Percentiles rank a stretch among this genome's conserved stretches.
Conservation (phyloP, 805 yeast genomes). For the Lipomyces japonicus region DNA sequence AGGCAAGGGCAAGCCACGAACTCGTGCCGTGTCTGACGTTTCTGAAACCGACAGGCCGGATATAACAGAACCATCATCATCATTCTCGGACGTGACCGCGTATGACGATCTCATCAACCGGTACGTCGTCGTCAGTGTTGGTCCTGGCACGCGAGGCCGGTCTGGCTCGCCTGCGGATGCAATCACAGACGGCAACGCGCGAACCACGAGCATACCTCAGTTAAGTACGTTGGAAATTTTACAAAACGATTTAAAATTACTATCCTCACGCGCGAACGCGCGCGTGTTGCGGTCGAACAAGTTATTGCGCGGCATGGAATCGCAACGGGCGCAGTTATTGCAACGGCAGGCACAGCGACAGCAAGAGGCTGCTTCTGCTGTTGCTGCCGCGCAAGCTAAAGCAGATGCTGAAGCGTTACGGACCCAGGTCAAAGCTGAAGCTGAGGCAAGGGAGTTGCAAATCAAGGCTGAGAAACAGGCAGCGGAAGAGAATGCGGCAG, state of each 20-base stretch:
- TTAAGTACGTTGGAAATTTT: slow-evolving; percentile 5
- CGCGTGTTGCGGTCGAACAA: slow-evolving; percentile 12
- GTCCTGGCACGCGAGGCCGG: too few species aligned
- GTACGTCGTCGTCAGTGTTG: not conserved
- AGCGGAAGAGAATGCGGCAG: not conserved
- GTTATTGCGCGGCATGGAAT: slow-evolving; percentile 8
- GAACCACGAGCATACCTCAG: slow-evolving; percentile 7
- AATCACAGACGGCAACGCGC: not conserved
- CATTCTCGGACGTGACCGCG: not conserved
- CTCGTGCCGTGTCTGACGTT: not conserved
- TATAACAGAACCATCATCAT: not conserved
- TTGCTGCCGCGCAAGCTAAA: slow-evolving; percentile 2
- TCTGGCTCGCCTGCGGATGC: slow-evolving; percentile 9
- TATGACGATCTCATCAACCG: slow-evolving; percentile 12
- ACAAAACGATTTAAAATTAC: slow-evolving; percentile 12
- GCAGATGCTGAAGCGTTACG: slow-evolving; percentile 1
- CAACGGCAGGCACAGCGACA: slow-evolving; percentile 3
- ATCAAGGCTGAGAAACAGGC: not conserved
- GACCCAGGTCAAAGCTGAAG: not conserved
- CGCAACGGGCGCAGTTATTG: slow-evolving; percentile 4
- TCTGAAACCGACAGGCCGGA: slow-evolving; percentile 1
- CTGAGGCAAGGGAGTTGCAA: not conserved
- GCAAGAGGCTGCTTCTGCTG: slow-evolving; percentile 7
- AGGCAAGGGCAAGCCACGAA: slow-evolving; percentile 20
- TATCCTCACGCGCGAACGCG: slow-evolving; percentile 17